Conservation (phyloP, 805 yeast genomes). For the Dipodascus geniculatus region DNA sequence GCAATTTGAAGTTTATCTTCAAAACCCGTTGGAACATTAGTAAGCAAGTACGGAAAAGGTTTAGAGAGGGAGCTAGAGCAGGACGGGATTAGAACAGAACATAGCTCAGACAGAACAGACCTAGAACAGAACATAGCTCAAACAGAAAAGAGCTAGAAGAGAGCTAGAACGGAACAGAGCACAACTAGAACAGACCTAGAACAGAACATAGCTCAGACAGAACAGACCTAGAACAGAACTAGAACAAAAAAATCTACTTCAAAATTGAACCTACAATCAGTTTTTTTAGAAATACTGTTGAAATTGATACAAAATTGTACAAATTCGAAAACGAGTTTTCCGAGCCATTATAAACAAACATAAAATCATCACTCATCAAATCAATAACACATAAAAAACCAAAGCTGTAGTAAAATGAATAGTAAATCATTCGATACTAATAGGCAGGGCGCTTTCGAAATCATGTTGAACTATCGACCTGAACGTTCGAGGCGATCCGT, state of each 20-base stretch:
- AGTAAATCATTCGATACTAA: neutral
- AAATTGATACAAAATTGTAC: neutral
- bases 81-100: neutral
- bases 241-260: no score
- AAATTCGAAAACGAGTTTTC: neutral
- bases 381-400: conserved; percentile 1
- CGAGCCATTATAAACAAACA: conserved; percentile 1
- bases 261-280: no score
- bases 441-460: neutral
- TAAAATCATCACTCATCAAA: neutral
- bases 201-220: neutral
- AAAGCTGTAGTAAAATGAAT: neutral
- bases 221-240: no score
- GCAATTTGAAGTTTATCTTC: neutral
- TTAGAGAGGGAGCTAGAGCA: neutral
- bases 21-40: neutral
- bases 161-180: neutral
- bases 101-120: neutral
- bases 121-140: neutral
- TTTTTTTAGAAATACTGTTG: neutral
- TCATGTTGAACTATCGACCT: neutral
- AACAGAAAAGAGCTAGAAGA: neutral
- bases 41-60: neutral
- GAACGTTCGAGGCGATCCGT: neutral
- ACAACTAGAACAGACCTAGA: neutral